Evolutionary conservation across 306 rosid genomes (phyloP).

Genomic region (Albizia julibrissin): DNA sequence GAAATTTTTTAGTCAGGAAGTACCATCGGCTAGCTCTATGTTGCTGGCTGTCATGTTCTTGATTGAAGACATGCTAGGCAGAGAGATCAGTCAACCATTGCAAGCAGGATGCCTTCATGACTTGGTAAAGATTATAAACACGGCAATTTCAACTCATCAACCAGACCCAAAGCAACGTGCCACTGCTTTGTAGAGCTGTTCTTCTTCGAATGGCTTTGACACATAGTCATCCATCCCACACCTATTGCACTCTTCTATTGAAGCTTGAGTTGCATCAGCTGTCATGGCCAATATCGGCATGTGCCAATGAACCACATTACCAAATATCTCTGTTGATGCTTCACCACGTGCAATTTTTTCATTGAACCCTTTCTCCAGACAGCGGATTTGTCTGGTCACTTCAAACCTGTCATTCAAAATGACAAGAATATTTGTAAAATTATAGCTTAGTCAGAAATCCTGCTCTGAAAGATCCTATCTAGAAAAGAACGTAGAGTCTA

Average conservation of each 20-base stretch:
- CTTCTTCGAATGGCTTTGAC: conserved; percentile 89
- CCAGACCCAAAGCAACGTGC: conserved; percentile 55
- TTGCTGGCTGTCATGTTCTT: not conserved
- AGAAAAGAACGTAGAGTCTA: conserved; percentile 20
- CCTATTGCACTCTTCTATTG: conserved; percentile 76
- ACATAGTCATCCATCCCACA: conserved; percentile 96
- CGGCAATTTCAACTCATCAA: conserved; percentile 30
- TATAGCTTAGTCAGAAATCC: conserved; percentile 4
- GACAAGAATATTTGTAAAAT: conserved; percentile 23
- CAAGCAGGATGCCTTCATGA: not conserved
- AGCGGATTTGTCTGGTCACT: conserved; percentile 70
- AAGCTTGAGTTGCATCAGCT: conserved; percentile 80
- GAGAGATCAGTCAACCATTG: conserved; percentile 23
- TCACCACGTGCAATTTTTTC: conserved; percentile 61
- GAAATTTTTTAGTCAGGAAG: conserved; percentile 1
- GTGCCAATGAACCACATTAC: conserved; percentile 68
- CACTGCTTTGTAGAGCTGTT: conserved; percentile 70
- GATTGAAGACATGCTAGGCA: conserved; percentile 17
- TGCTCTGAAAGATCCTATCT: conserved; percentile 18
- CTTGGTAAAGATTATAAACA: conserved; percentile 12
- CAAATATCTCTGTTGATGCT: conserved; percentile 57
- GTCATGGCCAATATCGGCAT: conserved; percentile 94
- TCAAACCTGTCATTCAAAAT: conserved; percentile 63
- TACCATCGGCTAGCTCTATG: conserved; percentile 34
- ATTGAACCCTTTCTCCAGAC: conserved; percentile 57